Percentiles rank a stretch among this genome's conserved stretches.
These are phyloP conservation scores for Didymella sp. DNA, from an alignment of 2,329 filamentous ascomycete genomes.

Conservation along the genomic window DNA sequence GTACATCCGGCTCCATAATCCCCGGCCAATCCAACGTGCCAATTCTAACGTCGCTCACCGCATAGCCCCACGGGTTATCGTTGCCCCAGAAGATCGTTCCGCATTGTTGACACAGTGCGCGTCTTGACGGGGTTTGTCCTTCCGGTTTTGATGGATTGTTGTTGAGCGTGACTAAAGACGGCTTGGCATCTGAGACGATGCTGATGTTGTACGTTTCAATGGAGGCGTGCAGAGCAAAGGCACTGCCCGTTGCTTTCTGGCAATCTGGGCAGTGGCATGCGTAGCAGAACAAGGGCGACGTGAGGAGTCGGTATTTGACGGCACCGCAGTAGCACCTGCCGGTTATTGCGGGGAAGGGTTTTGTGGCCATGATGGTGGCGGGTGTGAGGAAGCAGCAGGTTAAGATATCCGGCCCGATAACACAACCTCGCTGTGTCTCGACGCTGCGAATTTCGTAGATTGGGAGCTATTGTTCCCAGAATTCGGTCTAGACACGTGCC, in stretches of 20 bases:
- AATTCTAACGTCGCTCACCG: conserved; percentile 26
- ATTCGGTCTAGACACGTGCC: background rate
- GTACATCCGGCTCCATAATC: conserved; percentile 43
- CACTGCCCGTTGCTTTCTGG: conserved; percentile 35
- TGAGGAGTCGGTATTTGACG: conserved; percentile 37
- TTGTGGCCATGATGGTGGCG: conserved; percentile 17
- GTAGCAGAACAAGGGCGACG: conserved; percentile 39
- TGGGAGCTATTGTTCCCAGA: background rate
- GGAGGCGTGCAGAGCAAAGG: conserved; percentile 30
- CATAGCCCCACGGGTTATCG: conserved; percentile 12
- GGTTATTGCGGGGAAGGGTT: conserved; percentile 39
- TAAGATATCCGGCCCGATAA: no score
- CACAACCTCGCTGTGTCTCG: no score
- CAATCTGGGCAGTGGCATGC: conserved; percentile 45
- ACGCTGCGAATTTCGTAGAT: no score
- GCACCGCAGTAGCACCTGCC: conserved; percentile 39
- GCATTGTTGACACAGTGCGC: conserved; percentile 33
- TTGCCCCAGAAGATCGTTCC: conserved; percentile 32
- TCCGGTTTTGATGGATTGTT: conserved; percentile 7
- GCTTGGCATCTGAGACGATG: conserved; percentile 24
- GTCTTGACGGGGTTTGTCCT: background rate
- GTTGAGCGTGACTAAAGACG: conserved; percentile 9
- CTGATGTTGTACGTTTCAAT: conserved; percentile 37
- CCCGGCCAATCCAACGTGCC: conserved; percentile 40
- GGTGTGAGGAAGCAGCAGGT: no score